Conservation (phyloP, 2,329 filamentous ascomycete species). For the Xylariales sp. region DNA sequence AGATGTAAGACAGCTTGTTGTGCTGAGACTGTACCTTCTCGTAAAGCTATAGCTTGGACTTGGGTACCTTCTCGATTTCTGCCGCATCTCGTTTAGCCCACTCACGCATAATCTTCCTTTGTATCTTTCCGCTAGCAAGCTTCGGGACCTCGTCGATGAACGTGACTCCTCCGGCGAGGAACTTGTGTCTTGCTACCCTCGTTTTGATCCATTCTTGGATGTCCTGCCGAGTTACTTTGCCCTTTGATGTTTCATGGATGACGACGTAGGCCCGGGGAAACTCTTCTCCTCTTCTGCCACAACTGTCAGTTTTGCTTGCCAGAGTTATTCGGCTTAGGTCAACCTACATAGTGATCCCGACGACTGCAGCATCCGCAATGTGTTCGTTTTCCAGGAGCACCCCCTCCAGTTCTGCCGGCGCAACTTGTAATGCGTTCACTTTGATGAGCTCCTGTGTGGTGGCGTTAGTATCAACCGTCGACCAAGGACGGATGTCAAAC, state of each 20-base stretch:
- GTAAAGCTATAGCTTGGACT: background rate
- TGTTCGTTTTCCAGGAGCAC: slow-evolving; percentile 46
- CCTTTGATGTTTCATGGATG: slow-evolving; percentile 40
- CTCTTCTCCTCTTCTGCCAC: slow-evolving; percentile 44
- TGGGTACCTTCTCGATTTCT: background rate
- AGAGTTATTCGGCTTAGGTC: background rate
- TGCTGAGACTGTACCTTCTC: background rate
- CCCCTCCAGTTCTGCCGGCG: slow-evolving; percentile 53
- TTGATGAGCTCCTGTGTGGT: slow-evolving; percentile 49
- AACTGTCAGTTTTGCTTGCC: no score
- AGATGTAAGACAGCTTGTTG: no score
- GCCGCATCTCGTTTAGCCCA: slow-evolving; percentile 49
- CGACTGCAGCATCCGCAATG: slow-evolving; percentile 50
- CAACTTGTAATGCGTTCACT: slow-evolving; percentile 55
- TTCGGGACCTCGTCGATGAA: slow-evolving; percentile 55
- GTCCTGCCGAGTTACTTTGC: slow-evolving; percentile 42
- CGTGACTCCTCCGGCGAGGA: slow-evolving; percentile 44
- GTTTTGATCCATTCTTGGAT: slow-evolving; percentile 43
- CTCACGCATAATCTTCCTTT: slow-evolving; percentile 50
- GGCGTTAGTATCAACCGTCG: no score
- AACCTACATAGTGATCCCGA: slow-evolving; percentile 44
- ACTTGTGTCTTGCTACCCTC: slow-evolving; percentile 48
- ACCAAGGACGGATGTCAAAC: no score
- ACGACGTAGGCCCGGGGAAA: slow-evolving; percentile 49
- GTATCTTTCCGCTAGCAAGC: slow-evolving; percentile 53